Base-by-base conservation (phyloP, 441 rosid species). In the Geranium incanum region DNA sequence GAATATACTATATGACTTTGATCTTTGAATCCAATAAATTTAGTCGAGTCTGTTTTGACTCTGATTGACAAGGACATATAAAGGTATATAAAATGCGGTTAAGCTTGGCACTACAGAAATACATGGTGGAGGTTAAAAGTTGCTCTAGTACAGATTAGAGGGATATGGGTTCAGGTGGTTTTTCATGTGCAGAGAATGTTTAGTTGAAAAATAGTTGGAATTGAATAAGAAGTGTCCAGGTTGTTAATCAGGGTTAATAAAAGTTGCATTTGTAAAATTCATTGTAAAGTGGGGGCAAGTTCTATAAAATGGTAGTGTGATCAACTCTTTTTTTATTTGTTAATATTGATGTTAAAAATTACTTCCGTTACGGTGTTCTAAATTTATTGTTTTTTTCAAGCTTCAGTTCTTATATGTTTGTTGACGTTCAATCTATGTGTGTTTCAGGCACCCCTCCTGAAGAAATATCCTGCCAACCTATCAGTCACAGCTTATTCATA, bases 401-500 rank as follows among this genome's bases (percentile, higher is more conserved):
- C 57, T 50, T 50, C 57, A 50, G 15, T 4, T 50, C 16, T 50
- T 50, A 50, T 13, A 15, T 6, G 43, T 4, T 39, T 45, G 52
- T 45, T 11, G 13, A 45, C 1, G 52, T 45, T 45, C 11, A 9
- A 2, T 45, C 52, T 45, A 45, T 9, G 13, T 45, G 9, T 45
- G 52, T 82, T 83, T 73, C 86, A 94, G 99, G 97, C 97, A 16
- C 88, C 96, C 0, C 71, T 95, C 83, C 79, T 95, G 80, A 78
- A 84, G 50, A 88, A 88, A 80, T 95, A 92, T 81, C 97, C 95
- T 4, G 91, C 97, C 76, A 92, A 84, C 81, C 81, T 95, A 76
- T 90, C 97, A 0, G 96, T 95, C 74, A 81, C 95, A 65, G 97
- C 99, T 16, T 80, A 71, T 70, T 87, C 99, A 67, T 95, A 95